Base-by-base conservation (phyloP, 805 yeast genomes). In the Monosporozyma aerobia region DNA sequence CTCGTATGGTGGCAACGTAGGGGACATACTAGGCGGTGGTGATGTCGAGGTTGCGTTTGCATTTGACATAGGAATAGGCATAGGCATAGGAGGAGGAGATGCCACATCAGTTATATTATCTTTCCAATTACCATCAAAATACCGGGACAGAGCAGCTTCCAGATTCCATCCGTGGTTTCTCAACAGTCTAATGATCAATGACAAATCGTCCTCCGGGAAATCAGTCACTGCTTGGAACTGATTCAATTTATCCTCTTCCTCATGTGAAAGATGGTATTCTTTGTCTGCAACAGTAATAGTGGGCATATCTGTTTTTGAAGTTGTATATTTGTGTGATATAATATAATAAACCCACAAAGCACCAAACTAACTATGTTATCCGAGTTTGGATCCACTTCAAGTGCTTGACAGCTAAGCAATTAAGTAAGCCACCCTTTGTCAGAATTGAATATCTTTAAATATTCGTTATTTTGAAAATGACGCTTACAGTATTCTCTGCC, bases 121-220 rank as follows among this genome's bases (percentile, higher is more conserved):
- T 16, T 65, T 73, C 67, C 79, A 72, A 49, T 75, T 72, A 19
- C 76, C 77, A 58, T 85, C 90, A 61, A 82, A 82, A 63, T 75
- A 85, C 49, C 80, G 73, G 3, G 83, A 76, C 33, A 83, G 66
- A 1, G 89, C 80, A 44, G 76, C 71, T 59, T 83, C 87, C 49
- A 85, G 61, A 59, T 82, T 76, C 82, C 82, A 82, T 48, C 80
- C 76, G 58, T 80, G 76, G 47, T 77, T 73, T 33, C 73, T 65
- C 50, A 84, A 63, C 27, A 83, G 63, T 50, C 71, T 65, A 3
- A 76, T 64, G 2, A 82, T 75, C 45, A 76, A 72, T 0, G 73
- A 74, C 46, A 73, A 67, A 29, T 79, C 78, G 0, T 70, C 74
- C 5, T 75, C 78, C 9, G 75, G 75, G 56, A 73, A 77, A 2